Evolutionary conservation across 1,284 basidiomycete species (phyloP), one percentile per base, ranked within the genome.

Genomic region (Phylloporus sp.): DNA sequence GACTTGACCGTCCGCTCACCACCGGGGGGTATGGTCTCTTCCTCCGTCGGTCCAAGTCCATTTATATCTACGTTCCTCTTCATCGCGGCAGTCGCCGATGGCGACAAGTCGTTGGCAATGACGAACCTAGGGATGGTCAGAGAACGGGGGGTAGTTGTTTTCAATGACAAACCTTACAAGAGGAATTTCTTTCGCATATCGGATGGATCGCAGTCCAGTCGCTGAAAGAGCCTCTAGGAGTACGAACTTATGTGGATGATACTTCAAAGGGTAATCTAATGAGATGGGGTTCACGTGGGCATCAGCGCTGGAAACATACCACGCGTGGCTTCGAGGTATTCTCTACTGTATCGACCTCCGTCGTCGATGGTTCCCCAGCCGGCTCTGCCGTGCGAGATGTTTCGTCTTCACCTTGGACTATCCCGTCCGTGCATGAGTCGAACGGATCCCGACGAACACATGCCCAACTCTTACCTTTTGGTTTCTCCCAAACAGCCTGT

Each of bases 181-280:
- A 1, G 97, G 96, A 15, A 99, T 96, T 79, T 99, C 97, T 71
- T 98, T 96, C 0, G 97, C 97, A 75, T 99, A 99, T 37, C 97
- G 93, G 66, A 99, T 98, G 6, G 96, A 93, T 17, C 97, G 90
- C 29, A 99, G 84, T 29, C 97, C 97, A 0, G 98, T 99, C 0
- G 97, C 97, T 22, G 95, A 96, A 24, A 99, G 87, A 0, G 96
- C 95, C 78, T 99, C 97, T n/a, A 99, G 83, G 18, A 98, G 84
- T 13, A 90, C 89, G 71, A 96, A 89, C 67, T 87, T 89, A 68
- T 89, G 84, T 1, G 89, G 83, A 39, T 79, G 78, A 71, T 86
- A 89, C 76, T 82, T 66, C 40, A 57, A 34, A 64, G 66, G 47
- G 58, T 22, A 12, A 46, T 56, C 29, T 4, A 59, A 56, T 60